phyloP scores from a whole-genome alignment of 805 yeast genomes.

The Candida argentea region DNA sequence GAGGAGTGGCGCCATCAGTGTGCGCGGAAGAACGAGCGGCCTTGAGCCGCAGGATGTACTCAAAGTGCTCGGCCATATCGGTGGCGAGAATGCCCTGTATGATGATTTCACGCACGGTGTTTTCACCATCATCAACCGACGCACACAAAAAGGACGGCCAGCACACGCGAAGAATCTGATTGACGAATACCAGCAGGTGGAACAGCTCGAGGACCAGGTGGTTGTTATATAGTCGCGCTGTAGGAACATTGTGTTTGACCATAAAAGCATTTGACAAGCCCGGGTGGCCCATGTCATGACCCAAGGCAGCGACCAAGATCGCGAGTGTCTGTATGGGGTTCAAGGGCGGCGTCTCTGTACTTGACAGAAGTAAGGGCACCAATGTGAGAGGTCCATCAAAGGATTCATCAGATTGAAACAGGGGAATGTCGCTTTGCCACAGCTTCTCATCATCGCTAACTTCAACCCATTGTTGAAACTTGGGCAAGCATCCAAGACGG shows the following conservation, averaged over 20 bases:
- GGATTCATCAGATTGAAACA: background rate
- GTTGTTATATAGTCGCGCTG: conserved; percentile 52
- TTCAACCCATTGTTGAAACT: conserved; percentile 17
- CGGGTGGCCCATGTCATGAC: conserved; percentile 96
- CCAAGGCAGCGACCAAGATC: conserved; percentile 71
- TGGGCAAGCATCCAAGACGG: conserved; percentile 29
- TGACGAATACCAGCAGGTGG: conserved; percentile 58
- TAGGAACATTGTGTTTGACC: conserved; percentile 46
- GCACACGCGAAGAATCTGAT: conserved; percentile 22
- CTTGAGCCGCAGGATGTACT: conserved; percentile 48
- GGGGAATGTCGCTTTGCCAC: conserved; percentile 1
- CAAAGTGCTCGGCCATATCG: conserved; percentile 86
- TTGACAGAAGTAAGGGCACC: background rate
- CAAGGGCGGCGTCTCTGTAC: conserved; percentile 10
- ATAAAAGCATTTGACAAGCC: conserved; percentile 83
- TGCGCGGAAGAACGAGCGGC: conserved; percentile 7
- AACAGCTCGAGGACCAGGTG: conserved; percentile 72
- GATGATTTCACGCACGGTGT: conserved; percentile 19
- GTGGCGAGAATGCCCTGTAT: conserved; percentile 42
- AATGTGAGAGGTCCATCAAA: background rate
- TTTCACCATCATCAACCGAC: conserved; percentile 8
- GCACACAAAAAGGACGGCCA: conserved; percentile 33
- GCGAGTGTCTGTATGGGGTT: conserved; percentile 41
- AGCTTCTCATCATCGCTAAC: conserved; percentile 17
- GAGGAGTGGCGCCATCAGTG: conserved; percentile 11